These are phyloP conservation scores for Huiozyma naganishii DNA, from an alignment of 805 yeast species.

Conservation along the genomic window DNA sequence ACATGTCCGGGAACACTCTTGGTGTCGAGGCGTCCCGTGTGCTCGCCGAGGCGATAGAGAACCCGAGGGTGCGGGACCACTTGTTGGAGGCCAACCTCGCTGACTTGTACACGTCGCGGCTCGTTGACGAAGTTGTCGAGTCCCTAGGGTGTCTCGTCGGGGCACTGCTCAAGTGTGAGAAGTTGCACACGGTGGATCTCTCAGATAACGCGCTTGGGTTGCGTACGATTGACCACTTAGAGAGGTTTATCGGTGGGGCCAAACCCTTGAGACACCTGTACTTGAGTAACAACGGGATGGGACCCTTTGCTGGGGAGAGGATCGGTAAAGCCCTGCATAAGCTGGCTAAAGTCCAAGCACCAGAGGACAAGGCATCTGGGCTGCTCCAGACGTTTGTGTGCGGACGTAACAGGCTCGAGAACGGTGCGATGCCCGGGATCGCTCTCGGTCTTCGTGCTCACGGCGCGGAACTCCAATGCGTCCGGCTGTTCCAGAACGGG, in stretches of 20 bases:
- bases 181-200: constrained; percentile 64
- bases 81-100: constrained; percentile 70
- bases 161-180: constrained; percentile 56
- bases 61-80: constrained; percentile 30
- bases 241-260: constrained; percentile 63
- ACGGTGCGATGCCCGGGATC: constrained; percentile 81
- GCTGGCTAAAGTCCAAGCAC: constrained; percentile 41
- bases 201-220: constrained; percentile 96
- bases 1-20: constrained; percentile 86
- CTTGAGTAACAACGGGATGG: constrained; percentile 92
- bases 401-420: constrained; percentile 94
- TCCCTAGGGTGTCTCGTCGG: constrained; percentile 66
- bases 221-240: constrained; percentile 86
- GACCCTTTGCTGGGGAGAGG: constrained; percentile 94
- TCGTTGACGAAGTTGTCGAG: constrained; percentile 88
- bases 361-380: constrained; percentile 6
- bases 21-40: constrained; percentile 81
- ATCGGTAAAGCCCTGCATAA: constrained; percentile 77
- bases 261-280: constrained; percentile 75
- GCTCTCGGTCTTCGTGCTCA: constrained; percentile 80
- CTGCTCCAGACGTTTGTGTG: constrained; percentile 79
- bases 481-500: constrained; percentile 90
- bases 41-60: constrained; percentile 45
- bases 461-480: constrained; percentile 49
- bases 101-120: constrained; percentile 89